Base-by-base conservation (phyloP, 129 eudicot species). In the Flaveria ramosissima region DNA sequence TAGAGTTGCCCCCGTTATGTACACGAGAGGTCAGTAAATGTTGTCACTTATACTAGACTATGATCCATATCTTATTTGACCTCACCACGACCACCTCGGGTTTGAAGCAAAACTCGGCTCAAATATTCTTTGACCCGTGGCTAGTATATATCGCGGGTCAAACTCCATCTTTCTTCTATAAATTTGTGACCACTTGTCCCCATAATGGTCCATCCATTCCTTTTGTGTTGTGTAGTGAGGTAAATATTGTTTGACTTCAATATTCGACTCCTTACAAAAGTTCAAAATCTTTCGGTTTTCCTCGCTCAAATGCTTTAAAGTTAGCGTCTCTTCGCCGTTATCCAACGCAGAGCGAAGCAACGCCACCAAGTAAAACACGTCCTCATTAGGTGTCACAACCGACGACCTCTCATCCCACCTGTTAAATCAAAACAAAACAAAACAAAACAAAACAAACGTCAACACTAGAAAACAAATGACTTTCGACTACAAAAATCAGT, bases 321-420 rank as follows among this genome's bases (percentile, higher is more conserved):
- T 78, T 48, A 87, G 87, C 2, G 91, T 84, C 72, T 87, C 97
- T 41, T 87, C 93, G 0, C 93, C 96, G 0, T 77, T 84, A 21
- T 89, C 86, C 80, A 92, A 19, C 2, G 93, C 97, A 0, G 97
- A 92, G 56, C 97, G 86, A 41, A 92, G 89, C 46, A 92, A 70
- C 12, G 93, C 97, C 71, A 92, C 97, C 70, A 89, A 62, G 84
- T 92, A 92, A 81, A 92, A 92, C 80, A 89, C 89, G 13, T 89
- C 93, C 76, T 92, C 97, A 0, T 88, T 83, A 1, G 97, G 96
- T 51, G 90, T 92, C 75, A 92, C 97, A 12, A 70, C 91, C 3
- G 96, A 89, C 19, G 74, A 80, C 32, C 70, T 79, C 24, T 87
- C 87, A n/a, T 92, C 87, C 97, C 97, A 92, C 81, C 97, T 92